Evolutionary conservation across 2,329 filamentous ascomycete species (phyloP).

Genomic region (Beauveria medogensis): DNA sequence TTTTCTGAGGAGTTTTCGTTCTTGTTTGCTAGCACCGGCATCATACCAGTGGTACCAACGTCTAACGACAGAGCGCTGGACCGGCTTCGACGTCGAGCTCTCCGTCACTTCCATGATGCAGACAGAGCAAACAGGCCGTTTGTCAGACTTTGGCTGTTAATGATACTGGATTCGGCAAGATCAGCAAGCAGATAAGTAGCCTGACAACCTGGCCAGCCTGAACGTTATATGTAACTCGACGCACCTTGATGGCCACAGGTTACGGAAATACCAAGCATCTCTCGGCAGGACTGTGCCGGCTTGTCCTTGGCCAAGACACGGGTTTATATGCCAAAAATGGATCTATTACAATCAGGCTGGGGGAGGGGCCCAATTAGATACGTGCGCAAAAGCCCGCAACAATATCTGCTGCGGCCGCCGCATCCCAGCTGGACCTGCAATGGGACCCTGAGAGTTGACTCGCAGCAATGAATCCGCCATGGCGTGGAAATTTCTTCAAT

Average conservation of each 20-base stretch:
- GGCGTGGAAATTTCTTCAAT: not conserved
- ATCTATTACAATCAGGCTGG: not conserved
- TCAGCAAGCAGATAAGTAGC: not conserved
- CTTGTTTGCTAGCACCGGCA: conserved; percentile 29
- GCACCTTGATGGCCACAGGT: not conserved
- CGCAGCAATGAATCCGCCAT: not conserved
- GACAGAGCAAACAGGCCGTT: not conserved
- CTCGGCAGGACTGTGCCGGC: not conserved
- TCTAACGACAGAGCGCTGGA: not conserved
- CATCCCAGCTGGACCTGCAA: not conserved
- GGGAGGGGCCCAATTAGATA: not conserved
- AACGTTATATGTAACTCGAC: not conserved
- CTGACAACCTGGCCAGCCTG: not conserved
- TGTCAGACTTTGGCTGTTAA: too few species aligned
- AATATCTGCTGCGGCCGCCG: not conserved
- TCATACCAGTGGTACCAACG: conserved; percentile 35
- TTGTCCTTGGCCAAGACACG: not conserved
- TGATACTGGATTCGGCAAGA: not conserved
- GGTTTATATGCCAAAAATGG: not conserved
- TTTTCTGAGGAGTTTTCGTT: conserved; percentile 39
- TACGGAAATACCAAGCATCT: not conserved
- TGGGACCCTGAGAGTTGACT: not conserved
- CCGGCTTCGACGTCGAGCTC: not conserved
- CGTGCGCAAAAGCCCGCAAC: not conserved
- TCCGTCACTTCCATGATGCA: not conserved